Percentiles rank a stretch among this genome's conserved stretches.
phyloP scores from a whole-genome alignment of 129 eudicot genomes.

The Saposhnikovia divaricata region DNA sequence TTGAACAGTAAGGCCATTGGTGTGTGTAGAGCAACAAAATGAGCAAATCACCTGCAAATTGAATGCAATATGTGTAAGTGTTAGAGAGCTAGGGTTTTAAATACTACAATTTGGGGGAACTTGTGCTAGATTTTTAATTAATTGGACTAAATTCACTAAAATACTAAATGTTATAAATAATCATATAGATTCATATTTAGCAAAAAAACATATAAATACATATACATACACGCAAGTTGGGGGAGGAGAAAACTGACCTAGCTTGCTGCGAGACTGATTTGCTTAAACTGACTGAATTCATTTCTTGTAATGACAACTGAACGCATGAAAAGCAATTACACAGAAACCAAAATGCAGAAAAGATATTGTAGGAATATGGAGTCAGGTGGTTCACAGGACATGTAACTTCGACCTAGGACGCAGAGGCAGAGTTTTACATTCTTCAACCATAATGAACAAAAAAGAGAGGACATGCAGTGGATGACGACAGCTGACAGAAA shows the following conservation, averaged over 20 bases:
- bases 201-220: no score
- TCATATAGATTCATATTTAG: no score
- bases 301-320: neutral
- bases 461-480: neutral
- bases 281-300: neutral
- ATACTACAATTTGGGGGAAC: neutral
- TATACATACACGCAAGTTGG: no score
- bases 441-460: neutral
- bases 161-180: neutral
- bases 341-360: neutral
- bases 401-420: neutral
- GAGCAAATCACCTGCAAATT: neutral
- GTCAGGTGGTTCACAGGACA: neutral
- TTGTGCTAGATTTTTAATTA: neutral
- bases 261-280: neutral
- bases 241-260: no score
- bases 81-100: neutral
- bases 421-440: neutral
- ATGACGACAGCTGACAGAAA: neutral
- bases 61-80: neutral
- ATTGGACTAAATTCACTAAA: neutral
- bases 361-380: neutral
- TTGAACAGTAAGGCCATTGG: slow-evolving; percentile 9
- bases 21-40: neutral
- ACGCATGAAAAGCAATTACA: neutral